Evolutionary conservation across 768 basidiomycete genomes (phyloP).

Genomic region (Pisolithus microcarpus): DNA sequence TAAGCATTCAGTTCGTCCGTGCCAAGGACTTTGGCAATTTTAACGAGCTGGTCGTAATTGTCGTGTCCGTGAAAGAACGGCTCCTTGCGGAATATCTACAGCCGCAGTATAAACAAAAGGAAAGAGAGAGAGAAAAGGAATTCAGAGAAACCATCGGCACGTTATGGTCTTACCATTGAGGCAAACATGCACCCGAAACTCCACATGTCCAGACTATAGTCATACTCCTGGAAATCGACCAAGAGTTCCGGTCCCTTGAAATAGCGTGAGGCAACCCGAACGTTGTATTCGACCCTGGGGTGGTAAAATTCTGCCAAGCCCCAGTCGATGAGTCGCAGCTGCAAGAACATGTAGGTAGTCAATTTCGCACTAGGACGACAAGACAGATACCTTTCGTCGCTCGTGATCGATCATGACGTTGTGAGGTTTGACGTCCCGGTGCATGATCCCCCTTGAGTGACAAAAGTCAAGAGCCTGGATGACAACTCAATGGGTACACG

Average conservation of each 20-base stretch:
- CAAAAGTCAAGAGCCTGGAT: constrained; percentile 88
- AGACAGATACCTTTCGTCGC: constrained; percentile 68
- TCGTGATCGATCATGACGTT: constrained; percentile 99
- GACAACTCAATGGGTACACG: neutral
- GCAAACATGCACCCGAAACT: constrained; percentile 99
- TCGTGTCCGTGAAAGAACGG: constrained; percentile 99
- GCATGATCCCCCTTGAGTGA: constrained; percentile 99
- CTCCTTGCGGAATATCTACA: constrained; percentile 95
- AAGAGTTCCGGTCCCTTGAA: constrained; percentile 97
- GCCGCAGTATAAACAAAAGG: neutral
- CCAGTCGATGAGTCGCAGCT: constrained; percentile 98
- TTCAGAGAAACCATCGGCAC: neutral
- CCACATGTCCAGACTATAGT: constrained; percentile 98
- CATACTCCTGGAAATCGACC: constrained; percentile 98
- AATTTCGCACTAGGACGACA: constrained; percentile 4
- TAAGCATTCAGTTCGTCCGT: constrained; percentile 93
- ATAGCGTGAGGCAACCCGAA: constrained; percentile 93
- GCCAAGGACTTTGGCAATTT: constrained; percentile 95
- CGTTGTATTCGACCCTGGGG: constrained; percentile 96
- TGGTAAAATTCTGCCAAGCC: constrained; percentile 98
- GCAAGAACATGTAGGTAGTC: constrained; percentile 11
- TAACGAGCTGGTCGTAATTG: constrained; percentile 97
- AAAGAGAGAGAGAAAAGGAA: neutral
- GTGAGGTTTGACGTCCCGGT: constrained; percentile 96
- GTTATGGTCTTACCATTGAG: constrained; percentile 67